phyloP scores from a whole-genome alignment of 2,329 filamentous ascomycete species.

The Fusarium sp. region DNA sequence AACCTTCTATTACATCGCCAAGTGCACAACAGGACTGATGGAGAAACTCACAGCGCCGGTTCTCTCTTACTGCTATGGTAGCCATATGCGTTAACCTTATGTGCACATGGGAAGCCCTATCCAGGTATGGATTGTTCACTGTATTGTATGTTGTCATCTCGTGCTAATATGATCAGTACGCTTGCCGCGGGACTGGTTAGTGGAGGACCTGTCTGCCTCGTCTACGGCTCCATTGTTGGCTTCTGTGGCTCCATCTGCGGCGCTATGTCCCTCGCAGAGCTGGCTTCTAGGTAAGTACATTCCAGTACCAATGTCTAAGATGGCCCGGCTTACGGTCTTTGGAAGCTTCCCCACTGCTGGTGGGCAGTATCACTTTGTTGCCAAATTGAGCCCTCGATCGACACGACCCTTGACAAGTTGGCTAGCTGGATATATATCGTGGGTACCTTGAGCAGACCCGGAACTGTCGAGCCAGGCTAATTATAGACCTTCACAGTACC shows the following conservation, averaged over 20 bases:
- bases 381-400: constrained; percentile 3
- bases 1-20: no score
- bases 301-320: neutral
- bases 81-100: constrained; percentile 26
- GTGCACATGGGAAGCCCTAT: constrained; percentile 41
- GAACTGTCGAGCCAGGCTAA: neutral
- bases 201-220: constrained; percentile 31
- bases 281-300: constrained; percentile 15
- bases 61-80: constrained; percentile 30
- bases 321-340: neutral
- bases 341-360: constrained; percentile 28
- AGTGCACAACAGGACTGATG: neutral
- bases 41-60: constrained; percentile 22
- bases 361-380: constrained; percentile 39
- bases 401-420: constrained; percentile 19
- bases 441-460: neutral
- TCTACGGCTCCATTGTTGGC: constrained; percentile 30
- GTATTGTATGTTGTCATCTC: no score
- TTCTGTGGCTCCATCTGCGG: constrained; percentile 28
- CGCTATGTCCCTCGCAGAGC: constrained; percentile 39
- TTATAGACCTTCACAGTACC: neutral
- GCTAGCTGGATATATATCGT: constrained; percentile 35
- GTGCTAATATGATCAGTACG: constrained; percentile 7
- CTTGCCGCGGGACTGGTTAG: constrained; percentile 31
- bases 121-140: constrained; percentile 12